Percentiles rank a stretch among this genome's conserved stretches.
These are phyloP conservation scores for Pseudopyrenochaeta lycopersici DNA, from an alignment of 2,329 filamentous ascomycete genomes.

Conservation along the genomic window DNA sequence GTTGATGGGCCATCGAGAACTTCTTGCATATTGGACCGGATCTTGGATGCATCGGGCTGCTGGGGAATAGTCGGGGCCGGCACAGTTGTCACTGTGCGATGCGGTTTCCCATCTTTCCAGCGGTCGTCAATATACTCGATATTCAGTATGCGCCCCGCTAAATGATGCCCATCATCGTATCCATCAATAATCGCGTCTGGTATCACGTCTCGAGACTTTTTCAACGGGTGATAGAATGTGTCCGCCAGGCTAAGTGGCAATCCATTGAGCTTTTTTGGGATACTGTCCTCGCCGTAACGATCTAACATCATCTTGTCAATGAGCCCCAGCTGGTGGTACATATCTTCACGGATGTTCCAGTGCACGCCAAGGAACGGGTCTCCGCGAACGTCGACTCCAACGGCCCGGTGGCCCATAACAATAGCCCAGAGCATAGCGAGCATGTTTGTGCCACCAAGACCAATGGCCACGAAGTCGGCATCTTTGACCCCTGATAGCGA, in stretches of 20 bases:
- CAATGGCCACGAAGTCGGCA: constrained; percentile 25
- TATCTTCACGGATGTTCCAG: constrained; percentile 28
- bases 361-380: constrained; percentile 28
- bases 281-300: constrained; percentile 14
- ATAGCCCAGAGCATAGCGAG: constrained; percentile 27
- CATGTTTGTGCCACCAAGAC: constrained; percentile 26
- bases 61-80: constrained; percentile 10
- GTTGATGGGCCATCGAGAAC: constrained; percentile 27
- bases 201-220: constrained; percentile 15
- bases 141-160: constrained; percentile 18
- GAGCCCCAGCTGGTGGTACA: constrained; percentile 26
- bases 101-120: constrained; percentile 22
- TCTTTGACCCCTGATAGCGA: constrained; percentile 20
- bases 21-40: constrained; percentile 20
- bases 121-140: constrained; percentile 28
- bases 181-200: constrained; percentile 24
- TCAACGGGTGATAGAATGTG: constrained; percentile 17
- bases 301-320: constrained; percentile 29
- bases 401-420: constrained; percentile 19
- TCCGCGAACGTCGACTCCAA: constrained; percentile 24
- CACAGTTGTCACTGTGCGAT: constrained; percentile 21
- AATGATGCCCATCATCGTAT: constrained; percentile 16
- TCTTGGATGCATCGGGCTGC: constrained; percentile 15
- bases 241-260: constrained; percentile 18
- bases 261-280: constrained; percentile 20